A percentile compares a stretch with the other conserved stretches of the same genome.
phyloP scores from a whole-genome alignment of 1,284 basidiomycete genomes.

The Malassezia cuniculi region DNA sequence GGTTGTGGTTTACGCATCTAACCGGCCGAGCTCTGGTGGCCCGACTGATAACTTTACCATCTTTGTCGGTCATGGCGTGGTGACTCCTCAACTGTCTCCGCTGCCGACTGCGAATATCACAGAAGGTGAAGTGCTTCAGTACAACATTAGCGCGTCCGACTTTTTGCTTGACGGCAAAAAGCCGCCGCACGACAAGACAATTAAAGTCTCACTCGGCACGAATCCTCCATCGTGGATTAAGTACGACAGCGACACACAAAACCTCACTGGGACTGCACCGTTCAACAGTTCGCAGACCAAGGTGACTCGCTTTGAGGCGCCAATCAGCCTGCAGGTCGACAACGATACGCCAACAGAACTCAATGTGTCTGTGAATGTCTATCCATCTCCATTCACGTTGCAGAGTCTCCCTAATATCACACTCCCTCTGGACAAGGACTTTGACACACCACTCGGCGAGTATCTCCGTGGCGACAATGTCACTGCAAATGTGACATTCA shows the following conservation, averaged over 20 bases:
- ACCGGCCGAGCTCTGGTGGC: constrained; percentile 27
- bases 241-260: not conserved
- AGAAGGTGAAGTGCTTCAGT: constrained; percentile 14
- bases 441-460: constrained; percentile 9
- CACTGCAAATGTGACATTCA: constrained; percentile 5
- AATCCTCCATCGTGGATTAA: constrained; percentile 17
- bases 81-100: constrained; percentile 16
- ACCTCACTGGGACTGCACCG: constrained; percentile 7
- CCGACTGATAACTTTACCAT: constrained; percentile 24
- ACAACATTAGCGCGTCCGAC: not conserved
- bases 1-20: constrained; percentile 34
- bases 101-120: constrained; percentile 49
- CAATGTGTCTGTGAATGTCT: constrained; percentile 49
- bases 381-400: constrained; percentile 58
- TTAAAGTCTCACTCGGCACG: constrained; percentile 45
- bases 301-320: not conserved
- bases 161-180: constrained; percentile 48
- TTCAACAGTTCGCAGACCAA: constrained; percentile 1
- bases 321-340: constrained; percentile 1
- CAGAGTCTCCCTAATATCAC: constrained; percentile 49
- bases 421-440: constrained; percentile 11
- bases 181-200: constrained; percentile 50
- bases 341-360: constrained; percentile 45
- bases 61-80: constrained; percentile 20
- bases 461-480: constrained; percentile 14